These are phyloP conservation scores for Epichloe scottii DNA, from an alignment of 2,329 filamentous ascomycete species.

Conservation along the genomic window DNA sequence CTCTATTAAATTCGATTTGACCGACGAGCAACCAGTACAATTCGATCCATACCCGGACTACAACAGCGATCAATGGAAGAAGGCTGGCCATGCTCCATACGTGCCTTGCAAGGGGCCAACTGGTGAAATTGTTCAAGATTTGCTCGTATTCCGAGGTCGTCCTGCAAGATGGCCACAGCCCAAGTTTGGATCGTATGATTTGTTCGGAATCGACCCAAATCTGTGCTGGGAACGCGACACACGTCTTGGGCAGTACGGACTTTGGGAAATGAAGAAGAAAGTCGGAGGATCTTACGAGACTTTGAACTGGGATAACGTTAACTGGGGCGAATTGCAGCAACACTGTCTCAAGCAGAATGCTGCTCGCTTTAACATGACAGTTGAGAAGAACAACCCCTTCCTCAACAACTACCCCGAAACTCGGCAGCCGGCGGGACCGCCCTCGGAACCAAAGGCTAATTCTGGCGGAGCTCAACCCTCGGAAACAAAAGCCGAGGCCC, in stretches of 20 bases:
- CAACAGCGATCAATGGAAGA: slow-evolving; percentile 48
- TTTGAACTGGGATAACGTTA: slow-evolving; percentile 49
- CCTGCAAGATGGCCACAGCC: slow-evolving; percentile 46
- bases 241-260: slow-evolving; percentile 55
- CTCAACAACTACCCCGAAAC: slow-evolving; percentile 28
- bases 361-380: slow-evolving; percentile 42
- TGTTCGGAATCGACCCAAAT: slow-evolving; percentile 47
- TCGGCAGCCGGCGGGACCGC: slow-evolving; percentile 8
- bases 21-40: slow-evolving; percentile 34
- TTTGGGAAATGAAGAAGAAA: slow-evolving; percentile 35
- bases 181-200: slow-evolving; percentile 49
- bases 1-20: slow-evolving; percentile 26
- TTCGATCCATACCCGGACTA: slow-evolving; percentile 65
- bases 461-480: not conserved
- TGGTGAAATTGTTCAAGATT: slow-evolving; percentile 46
- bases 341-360: slow-evolving; percentile 54
- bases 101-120: slow-evolving; percentile 53
- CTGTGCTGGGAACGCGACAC: slow-evolving; percentile 58
- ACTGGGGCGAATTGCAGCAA: slow-evolving; percentile 60
- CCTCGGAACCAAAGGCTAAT: slow-evolving; percentile 5
- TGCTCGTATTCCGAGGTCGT: slow-evolving; percentile 50
- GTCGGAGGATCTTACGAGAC: slow-evolving; percentile 22
- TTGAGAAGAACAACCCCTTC: slow-evolving; percentile 29
- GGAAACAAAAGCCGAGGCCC: not conserved
- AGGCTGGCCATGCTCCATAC: slow-evolving; percentile 42